These are phyloP conservation scores for Tetramitus jugosus DNA, from an alignment of 208 protist species.

Conservation along the genomic window DNA sequence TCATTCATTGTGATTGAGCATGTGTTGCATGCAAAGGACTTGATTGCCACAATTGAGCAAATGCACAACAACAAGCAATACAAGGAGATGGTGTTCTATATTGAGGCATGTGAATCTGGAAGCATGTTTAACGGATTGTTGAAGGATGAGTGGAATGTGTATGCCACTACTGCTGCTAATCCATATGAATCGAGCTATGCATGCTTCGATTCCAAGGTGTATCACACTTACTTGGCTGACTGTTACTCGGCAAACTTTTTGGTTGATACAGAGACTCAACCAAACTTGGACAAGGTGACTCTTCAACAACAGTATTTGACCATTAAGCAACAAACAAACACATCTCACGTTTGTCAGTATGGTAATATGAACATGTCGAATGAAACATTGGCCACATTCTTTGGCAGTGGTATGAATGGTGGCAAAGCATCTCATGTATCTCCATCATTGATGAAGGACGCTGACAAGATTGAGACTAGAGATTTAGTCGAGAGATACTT, in stretches of 20 bases:
- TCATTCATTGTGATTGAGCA: too few relatives aligned
- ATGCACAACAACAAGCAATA: conserved; percentile 27
- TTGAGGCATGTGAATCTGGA: conserved; percentile 48
- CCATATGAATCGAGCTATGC: conserved; percentile 28
- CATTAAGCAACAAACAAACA: background rate
- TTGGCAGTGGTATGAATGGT: background rate
- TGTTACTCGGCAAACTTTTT: conserved; percentile 11
- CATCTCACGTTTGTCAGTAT: background rate
- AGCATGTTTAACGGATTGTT: conserved; percentile 41
- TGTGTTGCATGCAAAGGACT: conserved; percentile 15
- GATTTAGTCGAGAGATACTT: background rate
- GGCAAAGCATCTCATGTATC: background rate
- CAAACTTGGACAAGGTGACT: background rate
- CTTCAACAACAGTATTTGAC: background rate
- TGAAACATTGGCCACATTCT: background rate
- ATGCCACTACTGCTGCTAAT: conserved; percentile 35
- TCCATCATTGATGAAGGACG: too few relatives aligned
- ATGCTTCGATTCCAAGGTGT: background rate
- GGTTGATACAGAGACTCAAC: background rate
- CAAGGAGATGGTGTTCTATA: conserved; percentile 39
- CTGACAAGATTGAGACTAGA: background rate
- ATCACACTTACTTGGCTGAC: background rate
- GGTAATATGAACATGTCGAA: background rate
- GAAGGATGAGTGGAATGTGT: conserved; percentile 12
- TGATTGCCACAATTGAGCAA: conserved; percentile 25